Percentiles rank a stretch among this genome's conserved stretches.
Evolutionary conservation across 1,284 basidiomycete genomes (phyloP).

Genomic region (Moesziomyces antarcticus): DNA sequence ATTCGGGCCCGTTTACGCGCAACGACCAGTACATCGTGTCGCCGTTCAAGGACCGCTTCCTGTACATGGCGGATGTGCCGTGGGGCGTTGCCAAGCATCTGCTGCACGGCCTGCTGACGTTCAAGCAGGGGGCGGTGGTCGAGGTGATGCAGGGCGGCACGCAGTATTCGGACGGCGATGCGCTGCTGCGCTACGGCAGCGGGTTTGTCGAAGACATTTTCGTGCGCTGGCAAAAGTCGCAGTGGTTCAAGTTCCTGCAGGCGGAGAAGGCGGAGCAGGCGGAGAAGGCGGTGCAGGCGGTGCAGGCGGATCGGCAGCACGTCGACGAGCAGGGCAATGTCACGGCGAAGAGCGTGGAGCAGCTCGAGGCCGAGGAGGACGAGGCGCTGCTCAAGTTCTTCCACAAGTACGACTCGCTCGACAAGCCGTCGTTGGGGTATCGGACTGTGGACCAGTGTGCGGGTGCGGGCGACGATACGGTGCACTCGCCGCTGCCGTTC

Average conservation of each 20-base stretch:
- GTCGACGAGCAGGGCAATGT: slow-evolving; percentile 14
- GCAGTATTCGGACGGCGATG: slow-evolving; percentile 35
- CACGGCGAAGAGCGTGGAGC: slow-evolving; percentile 21
- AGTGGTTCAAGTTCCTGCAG: slow-evolving; percentile 45
- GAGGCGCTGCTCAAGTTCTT: slow-evolving; percentile 35
- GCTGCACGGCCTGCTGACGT: slow-evolving; percentile 38
- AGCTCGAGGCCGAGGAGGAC: slow-evolving; percentile 49
- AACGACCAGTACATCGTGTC: slow-evolving; percentile 66
- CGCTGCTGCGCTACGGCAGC: slow-evolving; percentile 25
- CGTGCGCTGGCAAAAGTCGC: slow-evolving; percentile 44
- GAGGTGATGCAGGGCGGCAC: slow-evolving; percentile 43
- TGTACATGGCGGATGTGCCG: slow-evolving; percentile 59
- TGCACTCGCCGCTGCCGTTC: slow-evolving; percentile 54
- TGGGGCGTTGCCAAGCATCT: slow-evolving; percentile 55
- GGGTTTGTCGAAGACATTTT: slow-evolving; percentile 48
- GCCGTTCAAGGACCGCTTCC: slow-evolving; percentile 62
- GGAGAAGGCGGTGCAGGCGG: no score
- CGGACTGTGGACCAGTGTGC: slow-evolving; percentile 62
- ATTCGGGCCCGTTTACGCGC: slow-evolving; percentile 59
- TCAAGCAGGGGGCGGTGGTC: slow-evolving; percentile 43
- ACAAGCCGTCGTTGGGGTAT: slow-evolving; percentile 59
- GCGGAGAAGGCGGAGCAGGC: slow-evolving; percentile 20
- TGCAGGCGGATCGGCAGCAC: slow-evolving; percentile 17
- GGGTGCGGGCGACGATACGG: slow-evolving; percentile 61
- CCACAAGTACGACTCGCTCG: slow-evolving; percentile 41